These are phyloP conservation scores for Cyathus striatus DNA, from an alignment of 768 basidiomycete species.

Conservation along the genomic window DNA sequence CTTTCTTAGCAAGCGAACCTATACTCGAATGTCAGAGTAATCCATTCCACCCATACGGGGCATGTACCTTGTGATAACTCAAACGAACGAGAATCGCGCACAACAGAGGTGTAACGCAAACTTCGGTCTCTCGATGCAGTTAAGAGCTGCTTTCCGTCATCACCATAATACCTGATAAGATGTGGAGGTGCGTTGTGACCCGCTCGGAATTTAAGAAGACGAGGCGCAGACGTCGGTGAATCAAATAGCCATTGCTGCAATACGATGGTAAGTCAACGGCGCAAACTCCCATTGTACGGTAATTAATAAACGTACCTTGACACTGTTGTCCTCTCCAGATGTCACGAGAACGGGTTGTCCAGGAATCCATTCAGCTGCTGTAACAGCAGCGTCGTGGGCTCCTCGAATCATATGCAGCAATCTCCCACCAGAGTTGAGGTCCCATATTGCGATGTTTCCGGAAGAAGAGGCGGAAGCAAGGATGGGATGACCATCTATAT, in stretches of 20 bases:
- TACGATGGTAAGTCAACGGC: not conserved
- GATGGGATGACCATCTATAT: constrained; percentile 77
- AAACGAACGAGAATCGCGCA: constrained; percentile 90
- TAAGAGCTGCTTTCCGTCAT: constrained; percentile 93
- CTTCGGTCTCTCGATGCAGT: constrained; percentile 88
- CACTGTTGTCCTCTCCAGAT: constrained; percentile 90
- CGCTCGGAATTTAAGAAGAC: constrained; percentile 85
- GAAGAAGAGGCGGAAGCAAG: constrained; percentile 83
- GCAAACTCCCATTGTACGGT: not conserved
- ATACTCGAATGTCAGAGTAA: not conserved
- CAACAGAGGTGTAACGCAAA: constrained; percentile 85
- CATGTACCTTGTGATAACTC: constrained; percentile 85
- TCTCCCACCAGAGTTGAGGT: constrained; percentile 77
- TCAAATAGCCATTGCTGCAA: constrained; percentile 97
- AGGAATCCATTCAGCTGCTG: constrained; percentile 85
- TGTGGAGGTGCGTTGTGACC: constrained; percentile 92
- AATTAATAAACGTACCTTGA: constrained; percentile 59
- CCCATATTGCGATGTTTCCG: constrained; percentile 92
- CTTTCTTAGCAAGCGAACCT: constrained; percentile 85
- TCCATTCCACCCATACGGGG: not conserved
- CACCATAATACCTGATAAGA: constrained; percentile 90
- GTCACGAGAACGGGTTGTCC: constrained; percentile 89
- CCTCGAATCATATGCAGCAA: constrained; percentile 82
- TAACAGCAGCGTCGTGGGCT: constrained; percentile 85
- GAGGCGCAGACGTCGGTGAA: constrained; percentile 79